Evolutionary conservation across 768 basidiomycete species (phyloP).

Genomic region (Panus rudis): DNA sequence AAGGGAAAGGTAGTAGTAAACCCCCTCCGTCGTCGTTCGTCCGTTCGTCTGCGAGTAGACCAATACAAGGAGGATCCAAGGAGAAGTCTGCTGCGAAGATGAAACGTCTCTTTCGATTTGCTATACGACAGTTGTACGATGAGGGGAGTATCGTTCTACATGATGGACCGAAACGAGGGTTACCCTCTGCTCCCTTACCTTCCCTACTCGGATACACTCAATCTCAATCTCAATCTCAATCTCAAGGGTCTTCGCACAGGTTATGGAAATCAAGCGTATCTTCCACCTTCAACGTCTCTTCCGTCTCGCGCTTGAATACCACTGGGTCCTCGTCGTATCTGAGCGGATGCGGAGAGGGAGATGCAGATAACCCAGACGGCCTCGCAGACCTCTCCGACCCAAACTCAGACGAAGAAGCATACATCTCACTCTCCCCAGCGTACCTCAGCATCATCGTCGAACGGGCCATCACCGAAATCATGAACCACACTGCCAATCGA

Average conservation of each 20-base stretch:
- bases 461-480: conserved; percentile 34
- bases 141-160: conserved; percentile 74
- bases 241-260: conserved; percentile 17
- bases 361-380: conserved; percentile 29
- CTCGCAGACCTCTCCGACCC: conserved; percentile 56
- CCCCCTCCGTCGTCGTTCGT: background rate
- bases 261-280: conserved; percentile 42
- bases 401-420: conserved; percentile 52
- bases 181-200: conserved; percentile 15
- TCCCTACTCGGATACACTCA: background rate
- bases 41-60: background rate
- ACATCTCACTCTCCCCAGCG: conserved; percentile 49
- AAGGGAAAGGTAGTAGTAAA: background rate
- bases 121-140: conserved; percentile 53
- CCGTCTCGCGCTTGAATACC: conserved; percentile 1
- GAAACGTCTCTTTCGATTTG: conserved; percentile 64
- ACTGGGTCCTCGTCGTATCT: background rate
- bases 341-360: conserved; percentile 3
- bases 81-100: conserved; percentile 34
- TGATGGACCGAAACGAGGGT: conserved; percentile 51
- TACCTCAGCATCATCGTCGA: conserved; percentile 44
- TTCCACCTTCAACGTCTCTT: conserved; percentile 17
- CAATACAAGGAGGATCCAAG: conserved; percentile 13
- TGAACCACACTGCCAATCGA: conserved; percentile 11
- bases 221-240: too few relatives aligned